A percentile compares a stretch with the other conserved stretches of the same genome.
phyloP scores from a whole-genome alignment of 352 stramenopile genomes.

The Phytophthora aleatoria region DNA sequence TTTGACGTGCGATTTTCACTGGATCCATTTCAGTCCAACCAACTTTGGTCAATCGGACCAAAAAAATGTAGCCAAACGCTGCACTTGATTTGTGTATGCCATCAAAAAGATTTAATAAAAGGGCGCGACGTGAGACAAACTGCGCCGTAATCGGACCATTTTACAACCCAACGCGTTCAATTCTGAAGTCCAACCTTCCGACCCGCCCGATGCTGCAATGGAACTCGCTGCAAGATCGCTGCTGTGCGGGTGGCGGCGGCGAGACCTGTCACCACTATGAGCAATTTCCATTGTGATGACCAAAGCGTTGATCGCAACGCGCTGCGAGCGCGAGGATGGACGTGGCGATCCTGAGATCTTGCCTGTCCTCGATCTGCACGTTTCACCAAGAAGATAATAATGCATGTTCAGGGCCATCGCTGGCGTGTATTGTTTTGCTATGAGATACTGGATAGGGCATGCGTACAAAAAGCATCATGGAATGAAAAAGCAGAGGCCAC shows the following conservation, averaged over 20 bases:
- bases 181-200: conserved; percentile 1
- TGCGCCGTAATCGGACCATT: conserved; percentile 2
- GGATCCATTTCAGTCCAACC: conserved; percentile 5
- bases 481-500: conserved; percentile 12
- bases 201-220: not conserved
- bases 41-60: not conserved
- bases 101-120: conserved; percentile 17
- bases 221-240: not conserved
- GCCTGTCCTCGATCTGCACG: conserved; percentile 21
- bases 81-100: conserved; percentile 10
- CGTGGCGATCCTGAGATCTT: conserved; percentile 7
- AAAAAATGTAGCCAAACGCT: conserved; percentile 19
- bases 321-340: not conserved
- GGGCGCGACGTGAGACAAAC: conserved; percentile 13
- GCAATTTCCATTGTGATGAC: too few relatives aligned
- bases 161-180: not conserved
- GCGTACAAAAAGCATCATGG: conserved; percentile 36
- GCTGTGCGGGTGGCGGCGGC: not conserved
- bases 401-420: conserved; percentile 26
- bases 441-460: conserved; percentile 27
- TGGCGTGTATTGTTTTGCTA: conserved; percentile 36
- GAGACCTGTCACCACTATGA: too few relatives aligned
- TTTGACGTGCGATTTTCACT: conserved; percentile 23
- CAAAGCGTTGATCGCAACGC: not conserved
- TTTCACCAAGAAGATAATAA: conserved; percentile 1